A percentile compares a stretch with the other conserved stretches of the same genome.
These are phyloP conservation scores for Mucor indicus DNA, from an alignment of 371 early-diverging fungal species.

Conservation along the genomic window DNA sequence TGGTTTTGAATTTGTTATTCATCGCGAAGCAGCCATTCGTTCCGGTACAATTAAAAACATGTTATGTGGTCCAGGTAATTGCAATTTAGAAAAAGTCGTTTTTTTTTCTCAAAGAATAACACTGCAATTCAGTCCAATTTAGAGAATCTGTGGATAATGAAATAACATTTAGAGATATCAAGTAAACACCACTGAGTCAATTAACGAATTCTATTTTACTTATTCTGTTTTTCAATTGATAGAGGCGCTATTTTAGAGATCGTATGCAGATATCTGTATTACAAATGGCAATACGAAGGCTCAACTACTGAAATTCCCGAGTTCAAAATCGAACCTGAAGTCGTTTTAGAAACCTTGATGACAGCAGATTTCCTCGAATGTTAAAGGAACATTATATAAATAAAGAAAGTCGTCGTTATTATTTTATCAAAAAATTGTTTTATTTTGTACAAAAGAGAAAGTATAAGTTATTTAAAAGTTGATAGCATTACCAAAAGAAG, in stretches of 20 bases:
- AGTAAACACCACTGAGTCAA: slow-evolving; percentile 54
- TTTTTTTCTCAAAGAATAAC: neutral
- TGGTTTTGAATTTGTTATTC: slow-evolving; percentile 87
- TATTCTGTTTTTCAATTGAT: neutral
- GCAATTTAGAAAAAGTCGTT: neutral
- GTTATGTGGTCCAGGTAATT: slow-evolving; percentile 82
- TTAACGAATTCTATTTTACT: neutral
- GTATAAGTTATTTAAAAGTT: slow-evolving; percentile 48
- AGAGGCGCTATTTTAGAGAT: slow-evolving; percentile 89
- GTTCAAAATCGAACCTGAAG: slow-evolving; percentile 86
- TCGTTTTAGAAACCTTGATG: slow-evolving; percentile 91
- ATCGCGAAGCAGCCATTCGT: slow-evolving; percentile 85
- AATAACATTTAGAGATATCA: slow-evolving; percentile 88
- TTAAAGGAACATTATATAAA: slow-evolving; percentile 38
- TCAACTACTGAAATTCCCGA: slow-evolving; percentile 81
- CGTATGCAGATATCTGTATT: slow-evolving; percentile 90
- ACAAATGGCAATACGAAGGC: slow-evolving; percentile 68
- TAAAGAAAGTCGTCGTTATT: no score
- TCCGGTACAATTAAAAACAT: slow-evolving; percentile 92
- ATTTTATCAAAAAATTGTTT: no score
- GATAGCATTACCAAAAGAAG: slow-evolving; percentile 72
- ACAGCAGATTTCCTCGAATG: slow-evolving; percentile 94
- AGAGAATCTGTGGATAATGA: slow-evolving; percentile 87
- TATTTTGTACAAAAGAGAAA: no score
- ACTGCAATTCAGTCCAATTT: slow-evolving; percentile 71